phyloP scores from a whole-genome alignment of 2,329 filamentous ascomycete species.

The Zopfia rhizophila region DNA sequence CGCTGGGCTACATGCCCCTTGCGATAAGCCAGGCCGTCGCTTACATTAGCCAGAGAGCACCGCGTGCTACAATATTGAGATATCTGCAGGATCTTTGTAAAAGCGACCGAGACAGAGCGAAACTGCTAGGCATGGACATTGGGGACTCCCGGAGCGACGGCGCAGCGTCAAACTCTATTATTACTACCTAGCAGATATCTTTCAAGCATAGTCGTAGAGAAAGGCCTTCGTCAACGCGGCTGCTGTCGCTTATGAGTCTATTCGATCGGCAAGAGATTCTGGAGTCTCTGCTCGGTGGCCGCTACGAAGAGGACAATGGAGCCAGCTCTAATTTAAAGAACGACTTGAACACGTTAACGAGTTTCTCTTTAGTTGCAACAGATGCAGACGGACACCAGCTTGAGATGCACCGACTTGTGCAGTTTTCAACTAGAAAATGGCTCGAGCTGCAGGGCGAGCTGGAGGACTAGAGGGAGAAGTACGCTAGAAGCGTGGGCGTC shows the following conservation, averaged over 20 bases:
- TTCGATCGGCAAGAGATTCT: conserved; percentile 1
- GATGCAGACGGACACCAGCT: no score
- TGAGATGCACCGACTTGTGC: no score
- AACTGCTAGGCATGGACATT: conserved; percentile 16
- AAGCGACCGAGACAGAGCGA: conserved; percentile 36
- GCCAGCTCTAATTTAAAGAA: no score
- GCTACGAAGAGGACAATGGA: no score
- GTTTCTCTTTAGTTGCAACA: no score
- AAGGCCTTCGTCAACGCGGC: conserved; percentile 6
- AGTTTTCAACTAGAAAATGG: no score
- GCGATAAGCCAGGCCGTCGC: conserved; percentile 26
- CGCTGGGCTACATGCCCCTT: conserved; percentile 30
- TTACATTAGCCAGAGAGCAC: conserved; percentile 31
- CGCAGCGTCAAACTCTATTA: conserved; percentile 41
- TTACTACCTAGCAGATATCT: conserved; percentile 40
- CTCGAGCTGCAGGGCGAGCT: no score
- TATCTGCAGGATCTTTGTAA: conserved; percentile 53
- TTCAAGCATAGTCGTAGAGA: conserved; percentile 41
- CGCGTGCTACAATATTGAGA: conserved; percentile 39
- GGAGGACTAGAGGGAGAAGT: no score
- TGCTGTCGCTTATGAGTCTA: conserved; percentile 4
- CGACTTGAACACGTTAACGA: no score
- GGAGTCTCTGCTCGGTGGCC: no score
- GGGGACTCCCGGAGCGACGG: conserved; percentile 40
- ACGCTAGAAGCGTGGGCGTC: no score